Conservation (phyloP, 106 monocot species). For the Phalaenopsis aphrodite region DNA sequence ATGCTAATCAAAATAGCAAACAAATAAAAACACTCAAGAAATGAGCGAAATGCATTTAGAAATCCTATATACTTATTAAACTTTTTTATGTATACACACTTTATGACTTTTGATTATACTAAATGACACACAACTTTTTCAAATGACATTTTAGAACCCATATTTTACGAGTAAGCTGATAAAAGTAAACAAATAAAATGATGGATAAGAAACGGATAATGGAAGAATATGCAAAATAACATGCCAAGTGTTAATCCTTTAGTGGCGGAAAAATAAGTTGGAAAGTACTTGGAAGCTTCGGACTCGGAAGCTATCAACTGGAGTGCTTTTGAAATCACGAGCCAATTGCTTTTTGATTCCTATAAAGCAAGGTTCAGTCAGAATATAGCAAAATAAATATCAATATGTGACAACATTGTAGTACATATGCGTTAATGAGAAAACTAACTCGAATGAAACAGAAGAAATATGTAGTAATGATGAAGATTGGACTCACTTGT, state of each 20-base stretch:
- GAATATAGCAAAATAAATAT: constrained; percentile 3
- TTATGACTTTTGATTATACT: not conserved
- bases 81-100: not conserved
- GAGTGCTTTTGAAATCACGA: constrained; percentile 52
- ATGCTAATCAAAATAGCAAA: not conserved
- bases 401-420: constrained; percentile 1
- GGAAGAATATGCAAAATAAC: too few relatives aligned
- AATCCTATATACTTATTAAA: not conserved
- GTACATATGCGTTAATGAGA: not conserved
- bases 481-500: constrained; percentile 31
- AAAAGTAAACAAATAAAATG: too few relatives aligned
- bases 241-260: too few relatives aligned
- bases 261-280: too few relatives aligned
- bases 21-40: too few relatives aligned
- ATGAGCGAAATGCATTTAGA: not conserved
- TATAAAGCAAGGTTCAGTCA: constrained; percentile 23
- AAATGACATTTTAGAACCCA: too few relatives aligned
- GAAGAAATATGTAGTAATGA: not conserved
- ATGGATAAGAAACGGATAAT: too few relatives aligned
- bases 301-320: constrained; percentile 79
- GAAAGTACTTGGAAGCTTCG: constrained; percentile 66
- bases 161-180: too few relatives aligned
- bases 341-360: constrained; percentile 91
- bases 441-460: not conserved
- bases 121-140: too few relatives aligned